Conservation (phyloP, 1,284 basidiomycete genomes). For the Sanguinoderma infundibulare region DNA sequence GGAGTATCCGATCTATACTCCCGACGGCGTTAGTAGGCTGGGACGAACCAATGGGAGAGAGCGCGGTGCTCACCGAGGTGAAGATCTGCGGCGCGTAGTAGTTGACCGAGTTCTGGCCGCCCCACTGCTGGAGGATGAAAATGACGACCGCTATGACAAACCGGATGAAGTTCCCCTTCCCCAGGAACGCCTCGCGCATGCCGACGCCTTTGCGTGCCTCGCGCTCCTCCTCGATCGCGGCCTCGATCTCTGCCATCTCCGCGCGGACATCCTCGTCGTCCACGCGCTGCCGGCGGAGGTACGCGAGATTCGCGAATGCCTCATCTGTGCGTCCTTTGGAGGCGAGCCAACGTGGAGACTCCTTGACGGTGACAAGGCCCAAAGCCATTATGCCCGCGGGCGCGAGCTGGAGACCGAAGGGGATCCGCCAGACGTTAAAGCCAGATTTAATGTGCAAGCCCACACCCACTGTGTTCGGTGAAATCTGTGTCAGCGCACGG, state of each 20-base stretch:
- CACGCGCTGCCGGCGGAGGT: slow-evolving; percentile 59
- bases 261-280: slow-evolving; percentile 54
- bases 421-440: slow-evolving; percentile 70
- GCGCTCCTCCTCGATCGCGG: slow-evolving; percentile 66
- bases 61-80: slow-evolving; percentile 49
- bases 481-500: too few relatives aligned
- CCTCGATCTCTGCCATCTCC: slow-evolving; percentile 68
- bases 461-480: slow-evolving; percentile 54
- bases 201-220: slow-evolving; percentile 60
- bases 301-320: slow-evolving; percentile 42
- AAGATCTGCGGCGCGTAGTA: slow-evolving; percentile 84
- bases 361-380: slow-evolving; percentile 75
- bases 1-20: slow-evolving; percentile 63
- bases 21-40: slow-evolving; percentile 6
- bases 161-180: slow-evolving; percentile 74
- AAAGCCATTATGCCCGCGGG: slow-evolving; percentile 79
- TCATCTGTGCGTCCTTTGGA: slow-evolving; percentile 40
- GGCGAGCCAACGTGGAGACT: slow-evolving; percentile 43
- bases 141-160: slow-evolving; percentile 72
- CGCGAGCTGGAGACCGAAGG: slow-evolving; percentile 78
- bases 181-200: slow-evolving; percentile 66
- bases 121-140: slow-evolving; percentile 69
- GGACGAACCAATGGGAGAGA: not conserved
- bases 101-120: slow-evolving; percentile 63
- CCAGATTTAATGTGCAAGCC: slow-evolving; percentile 54